Evolutionary conservation across 208 protist genomes (phyloP), one percentile per base, ranked within the genome.

Genomic region (Paratrypanosoma confusum): DNA sequence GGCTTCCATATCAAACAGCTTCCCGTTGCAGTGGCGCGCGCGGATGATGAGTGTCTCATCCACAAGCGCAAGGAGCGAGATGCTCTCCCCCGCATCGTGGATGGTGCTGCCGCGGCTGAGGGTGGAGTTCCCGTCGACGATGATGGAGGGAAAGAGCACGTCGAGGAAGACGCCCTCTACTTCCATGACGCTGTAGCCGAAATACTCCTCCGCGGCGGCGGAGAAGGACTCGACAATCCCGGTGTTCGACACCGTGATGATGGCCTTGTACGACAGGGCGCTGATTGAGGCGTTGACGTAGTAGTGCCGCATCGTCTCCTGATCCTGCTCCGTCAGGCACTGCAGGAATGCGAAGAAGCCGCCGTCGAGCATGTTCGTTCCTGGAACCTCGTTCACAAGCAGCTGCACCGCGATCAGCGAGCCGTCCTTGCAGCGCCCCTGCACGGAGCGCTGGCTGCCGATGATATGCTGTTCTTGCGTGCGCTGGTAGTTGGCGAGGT

Each of bases 171-270:
- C 40, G 18, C 57, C 65, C 5, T 61, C 3, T 4, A 68, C 43
- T 20, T 71, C 65, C 23, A 38, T 21, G 13, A 26, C 31, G 33
- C 35, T 1, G 40, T 65, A 74, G 39, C 64, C 63, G 28, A 73
- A 75, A 25, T 39, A 41, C 21, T 54, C 39, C 18, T 55, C 40
- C 6, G 62, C 62, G 11, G 38, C 31, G 17, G 28, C 14, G 4
- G 44, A 63, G 17, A 75, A 36, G 22, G n/a, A 13, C 18, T 34
- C 26, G 23, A 73, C 41, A 3, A 10, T 8, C 16, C 65, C 65
- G 0, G 10, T 13, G 16, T 3, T 8, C 43, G 49, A 21, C 27
- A 56, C 40, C 5, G 36, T 34, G 28, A 63, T 5, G 25, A 67
- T 59, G 28, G 21, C 20, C 5, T 28, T 10, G 11, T 32, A 13